Percentiles rank a stretch among this genome's conserved stretches.
Conservation (phyloP, 169 alveolate genomes). For the Perkinsus marinus region DNA sequence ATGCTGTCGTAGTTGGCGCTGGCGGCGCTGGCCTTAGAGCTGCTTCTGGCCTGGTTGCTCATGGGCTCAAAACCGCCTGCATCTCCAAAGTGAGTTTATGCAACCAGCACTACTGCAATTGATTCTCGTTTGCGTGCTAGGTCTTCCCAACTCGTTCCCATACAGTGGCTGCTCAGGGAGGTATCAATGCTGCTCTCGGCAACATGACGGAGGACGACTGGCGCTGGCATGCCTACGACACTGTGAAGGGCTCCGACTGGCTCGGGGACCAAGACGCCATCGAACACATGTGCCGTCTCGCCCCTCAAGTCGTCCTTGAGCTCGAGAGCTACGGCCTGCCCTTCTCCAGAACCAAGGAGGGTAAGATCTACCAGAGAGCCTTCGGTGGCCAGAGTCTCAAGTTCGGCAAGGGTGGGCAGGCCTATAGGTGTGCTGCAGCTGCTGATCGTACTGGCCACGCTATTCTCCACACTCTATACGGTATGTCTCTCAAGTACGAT, state of each 20-base stretch:
- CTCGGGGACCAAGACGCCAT: constrained; percentile 98
- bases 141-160: constrained; percentile 94
- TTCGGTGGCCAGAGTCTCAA: constrained; percentile 92
- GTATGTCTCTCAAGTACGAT: constrained; percentile 71
- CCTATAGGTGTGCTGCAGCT: constrained; percentile 94
- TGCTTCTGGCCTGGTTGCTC: constrained; percentile 72
- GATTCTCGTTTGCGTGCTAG: neutral
- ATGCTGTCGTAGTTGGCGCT: constrained; percentile 95
- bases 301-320: constrained; percentile 84
- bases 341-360: constrained; percentile 88
- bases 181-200: constrained; percentile 81
- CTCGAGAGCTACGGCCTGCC: constrained; percentile 92
- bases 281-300: constrained; percentile 80
- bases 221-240: constrained; percentile 97
- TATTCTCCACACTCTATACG: constrained; percentile 91
- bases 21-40: constrained; percentile 98
- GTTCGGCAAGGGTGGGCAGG: constrained; percentile 95
- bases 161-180: constrained; percentile 97
- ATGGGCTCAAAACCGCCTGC: constrained; percentile 76
- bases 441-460: constrained; percentile 98
- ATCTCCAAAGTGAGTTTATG: constrained; percentile 43
- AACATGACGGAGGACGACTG: constrained; percentile 94
- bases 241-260: constrained; percentile 97
- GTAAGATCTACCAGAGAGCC: constrained; percentile 87
- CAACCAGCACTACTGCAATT: constrained; percentile 42